Evolutionary conservation across 2,329 filamentous ascomycete species (phyloP), one percentile per base, ranked within the genome.

Genomic region (Ophiostoma ulmi): DNA sequence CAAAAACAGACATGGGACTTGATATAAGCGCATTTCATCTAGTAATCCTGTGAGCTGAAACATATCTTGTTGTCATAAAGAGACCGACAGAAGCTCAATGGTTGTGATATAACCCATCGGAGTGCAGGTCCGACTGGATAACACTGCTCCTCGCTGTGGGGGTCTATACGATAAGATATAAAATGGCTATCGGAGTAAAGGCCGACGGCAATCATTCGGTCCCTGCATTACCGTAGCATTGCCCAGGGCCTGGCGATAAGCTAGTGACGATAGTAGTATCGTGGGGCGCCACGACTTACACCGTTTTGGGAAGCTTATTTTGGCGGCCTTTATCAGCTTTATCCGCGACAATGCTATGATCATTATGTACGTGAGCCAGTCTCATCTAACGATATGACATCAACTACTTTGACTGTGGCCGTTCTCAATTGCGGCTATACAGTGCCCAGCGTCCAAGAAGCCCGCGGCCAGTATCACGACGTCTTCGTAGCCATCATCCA

Each of bases 341-440:
- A 17, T 58, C n/a, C 14, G 52, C 13, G n/a, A 26, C n/a, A 26
- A 58, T 58, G 52, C 7, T 58, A 26, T 26, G n/a, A 58, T 26
- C 10, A 36, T 0, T 10, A 63, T 63, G 8, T 11, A n/a, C 26
- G n/a, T 20, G 7, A 36, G 31, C 5, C 31, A 36, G 31, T 5
- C 58, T 35, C 11, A 14, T 26, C 22, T 13, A 64, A 1, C 31
- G 14, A 39, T 17, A 58, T 38, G 35, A 5, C 7, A n/a, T 13
- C 22, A 35, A 69, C 52, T 10, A 63, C 52, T 13, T 5, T 70
- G 26, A 38, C 22, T 5, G 22, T 71, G 5, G 67, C 65, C 44
- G 67, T 71, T 14, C 41, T 71, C 13, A 71, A 71, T 66, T 69
- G 70, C 44, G 70, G 70, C 35, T 71, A 69, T 26, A 71, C 70